Conservation (phyloP, 768 basidiomycete species). For the Neoboletus subvelutipes region DNA sequence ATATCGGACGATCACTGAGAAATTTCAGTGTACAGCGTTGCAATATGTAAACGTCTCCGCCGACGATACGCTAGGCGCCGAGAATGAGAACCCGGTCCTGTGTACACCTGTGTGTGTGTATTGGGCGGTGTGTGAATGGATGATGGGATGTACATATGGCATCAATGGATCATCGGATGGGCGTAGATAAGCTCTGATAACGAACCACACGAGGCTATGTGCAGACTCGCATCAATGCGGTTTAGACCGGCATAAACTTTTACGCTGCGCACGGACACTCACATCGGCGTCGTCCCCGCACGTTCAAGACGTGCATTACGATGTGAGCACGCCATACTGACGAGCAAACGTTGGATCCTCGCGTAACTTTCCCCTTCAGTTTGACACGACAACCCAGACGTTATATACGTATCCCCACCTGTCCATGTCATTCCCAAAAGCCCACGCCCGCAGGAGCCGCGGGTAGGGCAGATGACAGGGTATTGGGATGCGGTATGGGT, state of each 20-base stretch:
- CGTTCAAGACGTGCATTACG: slow-evolving; percentile 4
- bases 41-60: neutral
- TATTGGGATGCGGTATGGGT: neutral
- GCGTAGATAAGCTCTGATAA: slow-evolving; percentile 20
- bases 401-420: neutral
- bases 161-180: slow-evolving; percentile 1
- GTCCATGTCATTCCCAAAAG: neutral
- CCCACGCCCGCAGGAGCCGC: neutral
- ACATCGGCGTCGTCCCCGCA: neutral
- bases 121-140: neutral
- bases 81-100: neutral
- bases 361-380: too few species aligned
- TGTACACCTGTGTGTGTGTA: slow-evolving; percentile 1
- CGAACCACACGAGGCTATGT: slow-evolving; percentile 13
- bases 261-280: neutral
- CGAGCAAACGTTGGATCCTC: slow-evolving; percentile 1
- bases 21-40: neutral
- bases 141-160: neutral
- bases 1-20: slow-evolving; percentile 19
- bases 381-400: neutral
- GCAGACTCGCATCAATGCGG: neutral
- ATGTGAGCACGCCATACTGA: slow-evolving; percentile 2
- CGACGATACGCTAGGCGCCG: neutral
- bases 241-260: slow-evolving; percentile 1
- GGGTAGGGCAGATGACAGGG: too few species aligned